Base-by-base conservation (phyloP, 148 eudicot species). In the Nyssa sinensis region DNA sequence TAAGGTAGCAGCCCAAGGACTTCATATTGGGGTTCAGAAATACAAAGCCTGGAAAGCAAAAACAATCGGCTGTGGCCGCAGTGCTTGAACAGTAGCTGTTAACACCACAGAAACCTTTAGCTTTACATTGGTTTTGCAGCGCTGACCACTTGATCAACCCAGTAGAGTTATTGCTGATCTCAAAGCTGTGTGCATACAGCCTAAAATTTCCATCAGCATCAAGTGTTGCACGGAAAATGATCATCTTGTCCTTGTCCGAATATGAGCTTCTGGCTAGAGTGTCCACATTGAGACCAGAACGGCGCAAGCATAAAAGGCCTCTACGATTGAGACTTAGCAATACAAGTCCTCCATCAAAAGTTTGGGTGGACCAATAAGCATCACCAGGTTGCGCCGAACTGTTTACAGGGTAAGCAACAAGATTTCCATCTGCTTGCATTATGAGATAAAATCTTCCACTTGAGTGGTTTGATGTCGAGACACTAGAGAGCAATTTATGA, bases 41-140 rank as follows among this genome's bases (percentile, higher is more conserved):
- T 0, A 16, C 4, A 49, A 64, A 80, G 3, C 79, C 83, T 5
- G n/a, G 27, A 27, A 74, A 78, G 71, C 83, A 80, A 5, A 14
- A 21, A 34, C 83, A 80, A 21, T 21, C 7, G 72, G 67, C 37
- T 58, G 39, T 49, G 24, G 29, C 29, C 28, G 44, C 44, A 3
- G 44, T 31, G 24, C 0, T 57, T 16, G 47, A 5, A 68, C 83
- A 80, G 4, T 39, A 12, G 49, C 73, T 72, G 31, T 75, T 80
- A 12, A 51, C 61, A 21, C 83, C 83, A 72, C 83, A 80, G 10
- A 47, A 49, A 2, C 79, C 83, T 7, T 51, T 62, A 0, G 67
- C 44, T 7, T 39, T 12, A 39, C 44, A 39, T 39, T 3, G 44
- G 44, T 39, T 39, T 39, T 3, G 5, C 76, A 16, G 24, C 64